Evolutionary conservation across 208 protist species (phyloP), one percentile per base, ranked within the genome.

Genomic region (Endotrypanum monterogeii): DNA sequence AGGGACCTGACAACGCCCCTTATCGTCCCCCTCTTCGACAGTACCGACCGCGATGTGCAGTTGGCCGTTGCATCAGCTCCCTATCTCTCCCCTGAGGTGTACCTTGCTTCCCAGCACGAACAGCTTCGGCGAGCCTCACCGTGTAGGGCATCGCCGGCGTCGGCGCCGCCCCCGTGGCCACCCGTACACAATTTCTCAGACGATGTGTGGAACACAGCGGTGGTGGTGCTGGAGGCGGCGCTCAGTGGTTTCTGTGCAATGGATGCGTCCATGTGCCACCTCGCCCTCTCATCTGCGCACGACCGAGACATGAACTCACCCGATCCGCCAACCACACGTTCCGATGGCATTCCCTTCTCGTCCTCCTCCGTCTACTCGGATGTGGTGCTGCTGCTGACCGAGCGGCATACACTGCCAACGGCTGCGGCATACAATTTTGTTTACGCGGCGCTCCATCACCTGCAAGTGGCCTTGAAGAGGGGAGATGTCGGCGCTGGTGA

Each of bases 161-260:
- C 20, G 39, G 3, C 7, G 48, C 18, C n/a, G 66, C 20, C n/a
- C 9, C 41, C 62, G 58, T 71, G 32, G 28, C 28, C 32, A 23
- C 81, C 32, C 25, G 78, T 80, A 58, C 86, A 94, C 71, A 51
- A 71, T 51, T 92, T 91, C 69, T 89, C 88, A 1, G 89, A 94
- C 57, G 92, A 96, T 73, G 78, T 81, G 55, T 96, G 92, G 92
- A 96, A 91, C 69, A 62, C 84, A 16, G 87, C 88, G 2, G 89
- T 96, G 14, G 46, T 96, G 14, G 80, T 83, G 18, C 48, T 96
- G 57, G 89, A 93, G 74, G 83, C 83, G 30, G 79, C 83, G 71
- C 71, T 96, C 50, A 66, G 80, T 25, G 75, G 74, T 9, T 96
- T 96, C 69, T 58, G 73, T 35, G 70, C 76, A 18, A 25, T 8